Evolutionary conservation across 1,139 yeast genomes (phyloP).

Genomic region (Diutina rugosa): DNA sequence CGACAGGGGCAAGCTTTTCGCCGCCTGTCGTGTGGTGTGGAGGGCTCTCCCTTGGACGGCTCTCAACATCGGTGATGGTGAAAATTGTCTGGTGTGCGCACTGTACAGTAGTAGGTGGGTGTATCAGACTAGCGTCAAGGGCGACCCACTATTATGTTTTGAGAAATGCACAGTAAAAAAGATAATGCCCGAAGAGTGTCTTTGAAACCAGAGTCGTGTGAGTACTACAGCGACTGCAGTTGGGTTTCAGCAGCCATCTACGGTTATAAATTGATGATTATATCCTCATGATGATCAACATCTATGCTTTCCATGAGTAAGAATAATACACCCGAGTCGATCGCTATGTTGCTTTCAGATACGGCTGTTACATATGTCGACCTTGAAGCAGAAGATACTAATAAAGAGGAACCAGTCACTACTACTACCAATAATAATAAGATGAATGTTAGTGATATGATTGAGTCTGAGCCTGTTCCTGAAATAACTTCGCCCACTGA

Average conservation of each 20-base stretch:
- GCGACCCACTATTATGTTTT: background rate
- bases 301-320: background rate
- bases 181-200: no score
- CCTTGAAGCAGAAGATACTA: background rate
- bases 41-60: background rate
- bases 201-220: background rate
- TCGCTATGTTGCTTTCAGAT: background rate
- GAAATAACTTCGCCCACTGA: no score
- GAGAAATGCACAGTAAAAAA: background rate
- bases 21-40: background rate
- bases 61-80: background rate
- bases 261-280: background rate
- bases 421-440: no score
- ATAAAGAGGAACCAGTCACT: no score
- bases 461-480: no score
- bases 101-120: background rate
- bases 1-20: background rate
- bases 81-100: background rate
- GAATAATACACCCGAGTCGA: background rate
- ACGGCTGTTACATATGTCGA: background rate
- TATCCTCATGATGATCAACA: background rate
- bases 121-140: background rate
- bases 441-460: background rate
- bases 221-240: background rate
- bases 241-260: background rate